Evolutionary conservation across 306 rosid species (phyloP), one percentile per base, ranked within the genome.

Genomic region (Vigna trinervia): DNA sequence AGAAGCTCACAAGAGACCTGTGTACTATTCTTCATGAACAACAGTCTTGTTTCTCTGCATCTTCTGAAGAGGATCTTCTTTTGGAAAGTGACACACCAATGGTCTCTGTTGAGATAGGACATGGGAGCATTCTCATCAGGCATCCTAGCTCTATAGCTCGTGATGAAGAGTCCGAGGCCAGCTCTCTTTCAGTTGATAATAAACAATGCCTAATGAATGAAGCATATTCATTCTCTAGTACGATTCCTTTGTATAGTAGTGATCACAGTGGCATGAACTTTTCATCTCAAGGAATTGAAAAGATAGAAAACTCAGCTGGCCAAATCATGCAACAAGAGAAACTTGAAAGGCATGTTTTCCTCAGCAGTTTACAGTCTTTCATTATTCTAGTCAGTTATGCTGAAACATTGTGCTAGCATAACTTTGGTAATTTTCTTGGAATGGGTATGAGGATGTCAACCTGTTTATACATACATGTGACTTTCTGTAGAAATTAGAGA

Each of bases 101-200:
- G 99, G 99, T 95, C 81, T 95, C 99, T 71, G 99, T 95, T 81
- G 99, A 95, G 88, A 92, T 92, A 77, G 99, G 99, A 85, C 99
- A 95, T 84, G 99, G 99, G 82, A 92, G 97, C 84, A 91, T 95
- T 84, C 97, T 95, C 69, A 89, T 95, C 19, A 87, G 96, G 92
- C 97, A 92, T 85, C 99, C 99, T 1, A 91, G 89, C 83, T 86
- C 91, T 52, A 85, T 92, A 68, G 88, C 86, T 59, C 91, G 97
- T 39, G 97, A 95, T 47, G 99, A 95, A 84, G 99, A 95, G 86
- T 95, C 99, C 8, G 99, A 95, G 85, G 98, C 97, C 81, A 95
- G 99, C 89, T 95, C 99, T 36, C 89, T 92, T 71, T 92, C 97
- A 20, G 89, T 95, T 79, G 99, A 92, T 82, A 92, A 92, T 86